Evolutionary conservation across 106 monocot genomes (phyloP).

Genomic region (Xerophyta viscosa): DNA sequence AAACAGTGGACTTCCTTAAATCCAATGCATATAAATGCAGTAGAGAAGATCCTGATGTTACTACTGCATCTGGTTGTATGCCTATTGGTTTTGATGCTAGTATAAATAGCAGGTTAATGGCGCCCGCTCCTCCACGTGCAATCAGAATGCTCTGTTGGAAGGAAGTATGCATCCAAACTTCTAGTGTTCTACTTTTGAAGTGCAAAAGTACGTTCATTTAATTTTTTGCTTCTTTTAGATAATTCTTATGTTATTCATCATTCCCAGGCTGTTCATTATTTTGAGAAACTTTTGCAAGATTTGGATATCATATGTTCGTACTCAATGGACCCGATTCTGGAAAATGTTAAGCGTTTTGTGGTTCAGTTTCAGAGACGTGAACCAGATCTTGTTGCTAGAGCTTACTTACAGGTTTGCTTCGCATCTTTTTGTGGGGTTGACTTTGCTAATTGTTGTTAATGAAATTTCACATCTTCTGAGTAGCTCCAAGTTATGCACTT

Average conservation of each 20-base stretch:
- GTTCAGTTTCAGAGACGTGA: slow-evolving; percentile 75
- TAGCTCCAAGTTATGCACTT: too few relatives aligned
- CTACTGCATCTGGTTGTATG: slow-evolving; percentile 82
- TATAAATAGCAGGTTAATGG: slow-evolving; percentile 61
- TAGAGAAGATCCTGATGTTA: slow-evolving; percentile 37
- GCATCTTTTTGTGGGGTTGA: neutral
- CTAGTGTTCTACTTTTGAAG: neutral
- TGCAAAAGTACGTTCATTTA: neutral
- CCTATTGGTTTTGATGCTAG: slow-evolving; percentile 93
- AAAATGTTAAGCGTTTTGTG: slow-evolving; percentile 53
- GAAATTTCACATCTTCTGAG: too few relatives aligned
- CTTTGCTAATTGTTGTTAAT: neutral
- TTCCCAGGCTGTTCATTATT: slow-evolving; percentile 73
- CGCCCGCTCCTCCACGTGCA: slow-evolving; percentile 87
- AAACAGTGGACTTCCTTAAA: slow-evolving; percentile 60
- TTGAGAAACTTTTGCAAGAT: slow-evolving; percentile 87
- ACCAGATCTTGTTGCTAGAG: slow-evolving; percentile 90
- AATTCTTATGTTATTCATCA: too few relatives aligned
- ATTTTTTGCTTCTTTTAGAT: too few relatives aligned
- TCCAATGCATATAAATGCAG: slow-evolving; percentile 26
- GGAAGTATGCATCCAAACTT: slow-evolving; percentile 37
- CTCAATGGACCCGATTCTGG: slow-evolving; percentile 56
- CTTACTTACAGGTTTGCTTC: slow-evolving; percentile 76
- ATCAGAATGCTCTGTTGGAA: slow-evolving; percentile 75
- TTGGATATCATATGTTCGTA: slow-evolving; percentile 63